Evolutionary conservation across 1,284 basidiomycete species (phyloP), one percentile per base, ranked within the genome.

Genomic region (Meripilus lineatus): DNA sequence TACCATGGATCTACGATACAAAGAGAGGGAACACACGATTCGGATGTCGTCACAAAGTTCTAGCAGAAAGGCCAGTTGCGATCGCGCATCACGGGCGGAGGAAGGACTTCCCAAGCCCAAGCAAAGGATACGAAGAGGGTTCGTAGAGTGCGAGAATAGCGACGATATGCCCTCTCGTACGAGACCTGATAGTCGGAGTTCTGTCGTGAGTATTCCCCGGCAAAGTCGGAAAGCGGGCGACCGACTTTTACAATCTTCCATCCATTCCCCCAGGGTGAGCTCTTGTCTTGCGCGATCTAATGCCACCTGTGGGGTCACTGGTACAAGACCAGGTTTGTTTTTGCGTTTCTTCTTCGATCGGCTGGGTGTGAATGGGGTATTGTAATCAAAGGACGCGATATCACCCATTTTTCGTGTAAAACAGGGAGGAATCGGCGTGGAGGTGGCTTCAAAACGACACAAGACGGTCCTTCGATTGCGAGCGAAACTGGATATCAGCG

Each of bases 41-140:
- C 67, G 56, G 18, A 79, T 63, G 52, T 58, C 57, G 41, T 74
- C 62, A 58, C 77, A 81, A 32, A 76, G 58, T 46, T 71, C 68
- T 37, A 77, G 67, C 50, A 88, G 70, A 57, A 85, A 76, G 21
- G 72, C 81, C 24, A 88, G 75, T 51, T 88, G 84, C 22, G 74
- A 74, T 45, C 81, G 74, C 33, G 84, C 72, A 48, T 77, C 76
- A 41, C 66, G 65, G 42, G 81, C 85, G 38, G 65, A 58, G 6
- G 69, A 65, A 10, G 84, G 84, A 59, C 80, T 84, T 45, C 84
- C 84, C 28, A 88, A 67, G 17, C 84, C 84, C 14, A 88, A 72
- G 61, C 85, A 88, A 38, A 87, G 61, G 32, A 71, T 57, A 22
- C 50, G 49, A 45, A 47, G 58, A 50, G 43, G 52, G 23, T 20